Base-by-base conservation (phyloP, 169 alveolate genomes). In the Babesia divergens region DNA sequence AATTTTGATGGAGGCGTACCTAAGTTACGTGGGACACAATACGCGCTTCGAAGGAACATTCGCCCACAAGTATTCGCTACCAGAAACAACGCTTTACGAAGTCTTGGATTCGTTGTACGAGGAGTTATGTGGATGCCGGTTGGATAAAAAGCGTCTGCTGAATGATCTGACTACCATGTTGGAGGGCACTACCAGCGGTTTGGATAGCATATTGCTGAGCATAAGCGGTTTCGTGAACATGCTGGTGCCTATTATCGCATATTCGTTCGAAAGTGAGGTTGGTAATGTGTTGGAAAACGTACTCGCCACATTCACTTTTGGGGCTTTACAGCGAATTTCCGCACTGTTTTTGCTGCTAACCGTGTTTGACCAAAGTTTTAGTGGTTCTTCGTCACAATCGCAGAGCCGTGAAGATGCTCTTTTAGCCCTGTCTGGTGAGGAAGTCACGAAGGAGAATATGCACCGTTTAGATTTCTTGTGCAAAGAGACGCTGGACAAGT, bases 1-100 rank as follows among this genome's bases (percentile, higher is more conserved):
- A 22, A 56, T 67, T 8, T 28, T 76, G 5, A 62, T 43, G 3
- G 82, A 76, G 53, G 85, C 72, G 1, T 43, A 6, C 67, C 55
- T 76, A 18, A 31, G 26, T 9, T 56, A 64, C 6, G 54, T 53
- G 7, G 7, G 54, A 16, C 43, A 31, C 16, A 40, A 49, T 26
- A 0, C 6, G 3, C 44, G 59, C 28, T 62, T 42, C 47, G 51
- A 47, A 28, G 56, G 43, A 13, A 42, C 47, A 22, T 18, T 62
- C 38, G 40, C 24, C n/a, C 46, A 31, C 35, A n/a, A n/a, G 26
- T 9, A 8, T 5, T 43, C 47, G 28, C 4, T 62, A 13, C 56
- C 47, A 32, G 62, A 46, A 29, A 6, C 32, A 38, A 7, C 72
- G 9, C 31, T 76, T 22, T 76, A 16, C 31, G 20, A 32, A 14